Evolutionary conservation across 306 rosid species (phyloP), one percentile per base, ranked within the genome.

Genomic region (Macrotyloma uniflorum): DNA sequence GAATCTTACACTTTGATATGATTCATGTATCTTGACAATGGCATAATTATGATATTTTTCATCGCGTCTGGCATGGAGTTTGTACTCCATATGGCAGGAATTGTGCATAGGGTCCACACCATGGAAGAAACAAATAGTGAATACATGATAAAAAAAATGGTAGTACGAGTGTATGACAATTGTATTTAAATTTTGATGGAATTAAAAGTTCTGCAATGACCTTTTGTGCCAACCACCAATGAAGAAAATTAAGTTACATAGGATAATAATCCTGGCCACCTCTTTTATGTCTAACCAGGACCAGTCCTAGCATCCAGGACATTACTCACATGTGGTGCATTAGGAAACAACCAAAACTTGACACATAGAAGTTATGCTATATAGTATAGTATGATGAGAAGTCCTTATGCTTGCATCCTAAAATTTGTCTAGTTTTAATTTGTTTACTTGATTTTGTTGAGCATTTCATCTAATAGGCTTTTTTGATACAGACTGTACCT

Each of bases 401-500:
- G 22, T 62, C 46, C 16, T 36, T 26, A 16, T 66, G 42, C 72
- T 65, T 66, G 13, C 63, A 20, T 83, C 43, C 49, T 55, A 46
- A 45, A 77, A 24, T 49, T 24, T 18, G 38, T 67, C 55, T 55
- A 26, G 36, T 61, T 67, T 30, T 32, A 40, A 18, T 32, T 66
- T 78, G 50, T 67, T 81, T 55, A 46, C 65, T 55, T 36, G 71
- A 50, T 73, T 33, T 47, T 66, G 53, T 57, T 59, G 68, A 45
- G 57, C 79, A 73, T 63, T 49, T 82, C 68, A 18, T 76, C 55
- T 54, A 78, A 30, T 74, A 18, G 33, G 24, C 79, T 59, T 83
- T 80, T 61, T 22, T 82, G 45, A 70, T 86, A 86, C 90, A 96
- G 99, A 73, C 93, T 63, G 86, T 88, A 75, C 74, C 88, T 57